phyloP scores from a whole-genome alignment of 306 rosid genomes.

The Carpinus viminea region DNA sequence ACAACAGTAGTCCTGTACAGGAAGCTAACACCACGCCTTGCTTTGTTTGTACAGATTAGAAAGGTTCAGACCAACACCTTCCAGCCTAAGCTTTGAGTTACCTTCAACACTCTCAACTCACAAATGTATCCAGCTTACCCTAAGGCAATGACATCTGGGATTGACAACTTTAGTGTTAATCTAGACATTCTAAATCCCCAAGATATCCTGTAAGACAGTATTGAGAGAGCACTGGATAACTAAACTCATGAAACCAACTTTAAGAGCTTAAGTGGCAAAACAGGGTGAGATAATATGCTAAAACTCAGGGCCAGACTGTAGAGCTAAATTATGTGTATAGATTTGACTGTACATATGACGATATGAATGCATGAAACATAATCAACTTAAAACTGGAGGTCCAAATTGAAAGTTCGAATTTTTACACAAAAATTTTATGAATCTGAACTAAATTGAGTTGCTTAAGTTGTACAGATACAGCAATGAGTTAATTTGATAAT shows the following conservation, averaged over 20 bases:
- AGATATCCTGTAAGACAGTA: too few species aligned
- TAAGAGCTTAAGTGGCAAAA: not conserved
- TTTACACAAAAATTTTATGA: too few species aligned
- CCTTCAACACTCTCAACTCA: not conserved
- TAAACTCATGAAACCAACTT: not conserved
- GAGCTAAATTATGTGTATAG: not conserved
- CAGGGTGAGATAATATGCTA: not conserved
- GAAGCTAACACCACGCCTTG: not conserved
- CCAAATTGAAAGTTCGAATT: too few species aligned
- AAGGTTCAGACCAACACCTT: not conserved
- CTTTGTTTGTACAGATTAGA: not conserved
- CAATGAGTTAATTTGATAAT: not conserved
- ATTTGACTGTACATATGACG: not conserved
- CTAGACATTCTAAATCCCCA: not conserved
- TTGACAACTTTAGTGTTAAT: not conserved
- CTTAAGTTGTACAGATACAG: not conserved
- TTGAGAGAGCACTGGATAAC: not conserved
- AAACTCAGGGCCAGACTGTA: not conserved
- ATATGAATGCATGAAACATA: not conserved
- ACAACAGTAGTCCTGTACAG: not conserved
- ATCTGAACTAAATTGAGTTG: too few species aligned
- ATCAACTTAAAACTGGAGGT: not conserved
- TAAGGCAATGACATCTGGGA: too few species aligned
- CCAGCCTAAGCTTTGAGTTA: not conserved
- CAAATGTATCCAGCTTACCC: not conserved